Percentiles rank a stretch among this genome's conserved stretches.
These are phyloP conservation scores for Toxoplasma gondii DNA, from an alignment of 169 alveolate species.

Conservation along the genomic window DNA sequence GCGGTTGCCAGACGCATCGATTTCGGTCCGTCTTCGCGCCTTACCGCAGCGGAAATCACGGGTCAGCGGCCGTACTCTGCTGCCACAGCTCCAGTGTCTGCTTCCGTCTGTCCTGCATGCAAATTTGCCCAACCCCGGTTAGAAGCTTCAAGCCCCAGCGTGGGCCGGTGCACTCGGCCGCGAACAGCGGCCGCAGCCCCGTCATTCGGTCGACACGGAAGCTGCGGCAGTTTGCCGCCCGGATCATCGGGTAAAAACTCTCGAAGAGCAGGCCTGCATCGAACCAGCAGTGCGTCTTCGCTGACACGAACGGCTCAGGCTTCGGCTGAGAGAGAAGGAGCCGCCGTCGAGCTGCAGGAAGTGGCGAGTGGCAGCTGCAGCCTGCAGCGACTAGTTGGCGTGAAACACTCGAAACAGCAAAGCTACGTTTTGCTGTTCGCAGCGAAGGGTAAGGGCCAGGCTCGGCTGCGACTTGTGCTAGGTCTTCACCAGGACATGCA, in stretches of 20 bases:
- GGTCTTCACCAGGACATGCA: constrained; percentile 70
- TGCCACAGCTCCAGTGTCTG: background rate
- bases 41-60: background rate
- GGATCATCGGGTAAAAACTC: background rate
- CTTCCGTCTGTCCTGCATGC: background rate
- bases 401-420: constrained; percentile 57
- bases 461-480: constrained; percentile 62
- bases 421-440: constrained; percentile 62
- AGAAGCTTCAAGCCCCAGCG: background rate
- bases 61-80: constrained; percentile 9
- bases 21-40: background rate
- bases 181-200: constrained; percentile 16
- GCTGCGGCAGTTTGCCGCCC: background rate
- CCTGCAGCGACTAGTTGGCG: constrained; percentile 56
- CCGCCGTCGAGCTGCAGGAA: background rate
- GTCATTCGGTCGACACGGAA: background rate
- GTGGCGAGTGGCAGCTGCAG: constrained; percentile 68
- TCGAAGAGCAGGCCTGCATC: background rate
- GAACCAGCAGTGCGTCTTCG: background rate
- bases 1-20: background rate
- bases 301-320: background rate
- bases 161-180: background rate
- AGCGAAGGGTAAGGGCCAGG: constrained; percentile 31
- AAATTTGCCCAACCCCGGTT: background rate
- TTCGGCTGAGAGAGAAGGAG: background rate